These are phyloP conservation scores for Citrus sp. DNA, from an alignment of 345 rosid species.

Conservation along the genomic window DNA sequence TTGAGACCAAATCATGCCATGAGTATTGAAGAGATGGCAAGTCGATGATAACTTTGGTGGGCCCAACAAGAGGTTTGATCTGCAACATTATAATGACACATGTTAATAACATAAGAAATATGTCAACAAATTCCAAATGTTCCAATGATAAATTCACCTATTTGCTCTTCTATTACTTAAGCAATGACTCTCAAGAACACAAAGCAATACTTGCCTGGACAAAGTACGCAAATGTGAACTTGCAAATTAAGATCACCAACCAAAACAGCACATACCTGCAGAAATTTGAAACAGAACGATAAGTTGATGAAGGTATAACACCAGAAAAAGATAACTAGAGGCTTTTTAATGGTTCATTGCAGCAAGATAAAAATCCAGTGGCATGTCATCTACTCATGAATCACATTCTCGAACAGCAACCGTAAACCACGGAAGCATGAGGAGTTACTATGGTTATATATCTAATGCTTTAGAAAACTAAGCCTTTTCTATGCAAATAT, in stretches of 20 bases:
- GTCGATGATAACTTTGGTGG: slow-evolving; percentile 50
- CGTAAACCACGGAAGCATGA: not conserved
- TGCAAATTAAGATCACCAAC: slow-evolving; percentile 82
- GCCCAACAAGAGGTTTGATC: slow-evolving; percentile 86
- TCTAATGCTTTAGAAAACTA: not conserved
- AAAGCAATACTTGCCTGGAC: slow-evolving; percentile 72
- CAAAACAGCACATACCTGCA: slow-evolving; percentile 94
- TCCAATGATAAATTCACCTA: not conserved
- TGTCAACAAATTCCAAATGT: not conserved
- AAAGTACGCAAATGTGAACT: slow-evolving; percentile 91
- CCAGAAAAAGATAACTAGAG: slow-evolving; percentile 7
- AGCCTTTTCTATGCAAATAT: not conserved
- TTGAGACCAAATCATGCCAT: slow-evolving; percentile 95
- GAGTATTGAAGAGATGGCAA: slow-evolving; percentile 56
- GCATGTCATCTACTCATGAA: not conserved
- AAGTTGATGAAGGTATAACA: not conserved
- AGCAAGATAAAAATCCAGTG: not conserved
- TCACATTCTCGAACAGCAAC: not conserved
- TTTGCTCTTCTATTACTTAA: not conserved
- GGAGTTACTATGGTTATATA: not conserved
- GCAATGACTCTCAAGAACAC: slow-evolving; percentile 12
- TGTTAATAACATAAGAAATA: not conserved
- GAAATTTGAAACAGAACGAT: not conserved
- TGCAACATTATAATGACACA: slow-evolving; percentile 33
- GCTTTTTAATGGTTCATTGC: not conserved